Evolutionary conservation across 257 asterid species (phyloP), one percentile per base, ranked within the genome.

Genomic region (Nemophila menziesii): DNA sequence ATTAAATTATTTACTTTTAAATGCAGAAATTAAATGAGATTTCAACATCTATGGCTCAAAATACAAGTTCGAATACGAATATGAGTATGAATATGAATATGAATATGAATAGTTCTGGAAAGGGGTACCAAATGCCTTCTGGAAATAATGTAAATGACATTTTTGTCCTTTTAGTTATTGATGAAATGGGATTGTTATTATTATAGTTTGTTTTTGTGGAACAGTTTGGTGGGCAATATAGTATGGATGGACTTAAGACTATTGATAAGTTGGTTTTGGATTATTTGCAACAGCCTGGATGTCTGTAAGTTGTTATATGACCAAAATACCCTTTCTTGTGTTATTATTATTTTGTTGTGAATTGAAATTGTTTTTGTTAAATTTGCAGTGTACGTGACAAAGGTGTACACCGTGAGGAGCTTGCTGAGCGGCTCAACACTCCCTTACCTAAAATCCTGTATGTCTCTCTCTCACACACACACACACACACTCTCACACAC

Each of bases 231-330:
- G 89, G 68, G 24, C 80, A 74, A 44, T 44, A 55, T 45, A 22
- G 41, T 47, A 36, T 24, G 65, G 81, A 65, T 10, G 89, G 70
- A 54, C 48, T 69, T 43, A 52, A 45, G 57, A 85, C 78, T 57
- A 11, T 55, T 14, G 71, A 60, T 18, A 58, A 63, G 49, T 48
- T 57, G 46, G 62, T 89, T 46, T 48, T 72, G 46, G 64, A 71
- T 49, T 84, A 61, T 59, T 63, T 89, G 72, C 80, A 64, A 62
- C 82, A 65, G 66, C 93, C 93, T 1, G 43, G 61, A 8, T 52
- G 60, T 77, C 56, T 75, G 95, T 85, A 73, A 72, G 95, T 70
- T 45, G 27, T 64, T 43, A n/a, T n/a, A n/a, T n/a, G n/a, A n/a
- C n/a, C n/a, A n/a, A n/a, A n/a, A n/a, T n/a, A n/a, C n/a, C n/a